Conservation (phyloP, 148 eudicot species). For the Spergularia marina region DNA sequence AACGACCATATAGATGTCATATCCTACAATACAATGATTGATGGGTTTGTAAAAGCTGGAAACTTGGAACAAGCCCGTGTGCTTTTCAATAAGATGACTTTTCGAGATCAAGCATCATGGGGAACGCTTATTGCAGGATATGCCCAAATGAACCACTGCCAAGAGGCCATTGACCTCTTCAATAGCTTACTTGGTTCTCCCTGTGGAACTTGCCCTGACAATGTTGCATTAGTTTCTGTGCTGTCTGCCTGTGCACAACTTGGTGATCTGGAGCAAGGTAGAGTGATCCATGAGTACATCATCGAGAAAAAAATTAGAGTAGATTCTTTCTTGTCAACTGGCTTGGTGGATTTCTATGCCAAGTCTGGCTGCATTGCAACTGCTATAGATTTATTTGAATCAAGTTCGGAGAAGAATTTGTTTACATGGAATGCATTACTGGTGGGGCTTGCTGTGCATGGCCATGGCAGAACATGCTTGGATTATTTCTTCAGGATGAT, state of each 20-base stretch:
- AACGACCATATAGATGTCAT: conserved; percentile 50
- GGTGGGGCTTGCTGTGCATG: conserved; percentile 75
- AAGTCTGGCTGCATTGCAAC: conserved; percentile 66
- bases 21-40: conserved; percentile 62
- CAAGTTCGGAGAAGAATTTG: conserved; percentile 43
- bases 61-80: conserved; percentile 45
- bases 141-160: conserved; percentile 43
- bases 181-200: conserved; percentile 40
- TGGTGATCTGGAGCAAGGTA: conserved; percentile 67
- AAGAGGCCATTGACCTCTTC: conserved; percentile 58
- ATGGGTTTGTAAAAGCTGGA: conserved; percentile 69
- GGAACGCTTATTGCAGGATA: conserved; percentile 78
- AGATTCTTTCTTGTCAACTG: conserved; percentile 49
- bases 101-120: conserved; percentile 73
- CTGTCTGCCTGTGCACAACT: conserved; percentile 78
- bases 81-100: conserved; percentile 58
- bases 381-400: conserved; percentile 52
- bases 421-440: conserved; percentile 83
- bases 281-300: conserved; percentile 43
- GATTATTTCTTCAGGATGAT: conserved; percentile 62
- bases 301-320: conserved; percentile 30
- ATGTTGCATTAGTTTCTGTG: conserved; percentile 60
- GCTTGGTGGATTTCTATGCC: conserved; percentile 71
- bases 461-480: conserved; percentile 47
- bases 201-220: conserved; percentile 43